Evolutionary conservation across 2,329 filamentous ascomycete genomes (phyloP), one percentile per base, ranked within the genome.

Genomic region (Stenocarpella maydis): DNA sequence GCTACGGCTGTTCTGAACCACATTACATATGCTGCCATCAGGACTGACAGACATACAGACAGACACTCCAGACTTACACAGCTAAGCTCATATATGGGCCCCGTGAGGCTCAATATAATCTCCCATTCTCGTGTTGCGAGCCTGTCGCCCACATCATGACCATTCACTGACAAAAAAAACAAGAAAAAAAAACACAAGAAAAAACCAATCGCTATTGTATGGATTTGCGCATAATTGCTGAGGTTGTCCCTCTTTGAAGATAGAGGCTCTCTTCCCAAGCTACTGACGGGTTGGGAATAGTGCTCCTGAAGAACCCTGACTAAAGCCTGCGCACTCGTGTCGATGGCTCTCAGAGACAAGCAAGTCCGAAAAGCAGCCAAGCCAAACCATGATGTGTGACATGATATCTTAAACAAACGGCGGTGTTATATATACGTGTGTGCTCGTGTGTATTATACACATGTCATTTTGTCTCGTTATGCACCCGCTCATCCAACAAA

Each of bases 291-390:
- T n/a, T 61, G 5, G 5, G 17, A 10, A 2, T 45, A 14, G 12
- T 12, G 9, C 19, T 4, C 15, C 24, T 17, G 24, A 45, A 10
- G 2, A n/a, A 19, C 24, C 17, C 8, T 10, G 19, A 45, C 9
- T 26, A 31, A 45, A 2, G 10, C n/a, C 31, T 24, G 24, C 8
- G 39, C 54, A 28, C 21, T 19, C 15, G 8, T 8, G 24, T 9
- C 24, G 19, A 24, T 28, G 21, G 24, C 24, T 45, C 4, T 54
- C 21, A 19, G 12, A 52, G 43, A 37, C 31, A 34, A 34, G 9
- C 49, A 69, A 54, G 3, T 69, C 21, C 54, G 39, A 65, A 60
- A 49, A 50, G 63, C 66, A 71, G 45, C 58, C 54, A 43, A 55
- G 49, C 43, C 54, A 54, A 45, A 39, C 26, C 58, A 45, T 43